Percentiles rank a stretch among this genome's conserved stretches.
Conservation (phyloP, 495 filamentous ascomycete species). For the Xylaria intraflava region DNA sequence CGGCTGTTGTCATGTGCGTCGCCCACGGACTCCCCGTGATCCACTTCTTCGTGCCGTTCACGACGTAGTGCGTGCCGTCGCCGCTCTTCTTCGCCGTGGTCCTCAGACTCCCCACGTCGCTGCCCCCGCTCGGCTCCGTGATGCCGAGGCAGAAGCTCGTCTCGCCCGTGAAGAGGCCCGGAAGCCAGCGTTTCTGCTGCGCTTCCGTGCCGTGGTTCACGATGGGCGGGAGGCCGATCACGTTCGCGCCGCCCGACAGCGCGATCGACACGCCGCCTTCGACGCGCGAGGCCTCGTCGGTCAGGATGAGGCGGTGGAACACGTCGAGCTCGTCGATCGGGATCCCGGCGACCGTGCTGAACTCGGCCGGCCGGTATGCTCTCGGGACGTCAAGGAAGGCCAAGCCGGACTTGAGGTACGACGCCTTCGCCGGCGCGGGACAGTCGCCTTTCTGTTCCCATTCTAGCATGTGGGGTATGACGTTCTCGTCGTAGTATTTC, state of each 20-base stretch:
- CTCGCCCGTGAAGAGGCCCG: slow-evolving; percentile 53
- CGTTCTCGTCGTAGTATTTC: slow-evolving; percentile 52
- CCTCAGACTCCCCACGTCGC: slow-evolving; percentile 58
- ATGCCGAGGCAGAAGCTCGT: slow-evolving; percentile 63
- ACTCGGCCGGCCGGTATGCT: slow-evolving; percentile 36
- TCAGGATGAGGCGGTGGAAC: slow-evolving; percentile 56
- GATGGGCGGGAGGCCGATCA: slow-evolving; percentile 59
- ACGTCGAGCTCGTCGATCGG: slow-evolving; percentile 58
- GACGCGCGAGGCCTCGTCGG: slow-evolving; percentile 55
- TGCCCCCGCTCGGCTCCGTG: slow-evolving; percentile 55
- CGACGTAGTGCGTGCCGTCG: slow-evolving; percentile 49
- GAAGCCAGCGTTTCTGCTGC: slow-evolving; percentile 46
- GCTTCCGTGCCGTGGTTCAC: slow-evolving; percentile 53
- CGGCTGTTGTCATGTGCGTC: slow-evolving; percentile 60
- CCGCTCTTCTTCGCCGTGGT: slow-evolving; percentile 57
- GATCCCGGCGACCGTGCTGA: slow-evolving; percentile 48
- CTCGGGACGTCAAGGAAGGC: slow-evolving; percentile 2
- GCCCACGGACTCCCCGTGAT: slow-evolving; percentile 63
- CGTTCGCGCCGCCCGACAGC: slow-evolving; percentile 51
- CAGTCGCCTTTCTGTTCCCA: slow-evolving; percentile 44
- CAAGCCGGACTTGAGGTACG: slow-evolving; percentile 24
- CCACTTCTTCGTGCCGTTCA: slow-evolving; percentile 68
- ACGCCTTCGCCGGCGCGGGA: slow-evolving; percentile 30
- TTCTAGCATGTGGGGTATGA: slow-evolving; percentile 50
- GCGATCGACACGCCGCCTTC: slow-evolving; percentile 35